Evolutionary conservation across 1,284 basidiomycete species (phyloP).

Genomic region (Cryptococcus maquisensis): DNA sequence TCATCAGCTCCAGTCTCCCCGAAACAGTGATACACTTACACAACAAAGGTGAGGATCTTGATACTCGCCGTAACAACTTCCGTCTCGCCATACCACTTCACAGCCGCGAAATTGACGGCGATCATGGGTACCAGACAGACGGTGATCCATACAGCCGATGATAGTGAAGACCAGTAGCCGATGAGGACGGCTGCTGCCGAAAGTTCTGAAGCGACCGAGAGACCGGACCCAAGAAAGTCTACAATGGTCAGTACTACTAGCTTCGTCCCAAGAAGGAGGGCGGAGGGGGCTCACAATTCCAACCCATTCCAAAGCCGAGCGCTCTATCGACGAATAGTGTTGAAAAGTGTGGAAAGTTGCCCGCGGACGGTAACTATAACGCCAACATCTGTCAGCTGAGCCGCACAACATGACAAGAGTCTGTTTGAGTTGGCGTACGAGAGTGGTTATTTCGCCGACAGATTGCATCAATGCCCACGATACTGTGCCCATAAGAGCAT

Average conservation of each 20-base stretch:
- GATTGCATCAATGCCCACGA: conserved; percentile 15
- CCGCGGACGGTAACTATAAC: conserved; percentile 9
- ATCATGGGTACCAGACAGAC: conserved; percentile 6
- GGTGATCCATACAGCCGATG: conserved; percentile 8
- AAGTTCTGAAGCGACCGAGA: conserved; percentile 10
- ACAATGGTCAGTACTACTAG: conserved; percentile 6
- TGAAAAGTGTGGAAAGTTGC: conserved; percentile 12
- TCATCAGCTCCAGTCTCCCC: too few relatives aligned
- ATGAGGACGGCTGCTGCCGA: conserved; percentile 11
- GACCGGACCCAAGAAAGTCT: conserved; percentile 7
- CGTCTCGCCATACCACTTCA: conserved; percentile 2
- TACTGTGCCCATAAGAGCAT: conserved; percentile 4
- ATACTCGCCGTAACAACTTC: too few relatives aligned
- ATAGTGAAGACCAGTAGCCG: conserved; percentile 3
- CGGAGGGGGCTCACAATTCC: background rate
- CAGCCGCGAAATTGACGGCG: conserved; percentile 7
- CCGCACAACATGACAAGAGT: too few relatives aligned
- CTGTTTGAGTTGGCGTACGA: conserved; percentile 1
- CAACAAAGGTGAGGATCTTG: too few relatives aligned
- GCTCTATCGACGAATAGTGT: conserved; percentile 6
- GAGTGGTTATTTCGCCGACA: conserved; percentile 15
- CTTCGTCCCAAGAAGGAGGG: too few relatives aligned
- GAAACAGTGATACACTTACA: too few relatives aligned
- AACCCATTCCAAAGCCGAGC: too few relatives aligned
- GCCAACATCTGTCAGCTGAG: background rate